These are phyloP conservation scores for Apophysomyces elegans DNA, from an alignment of 371 early-diverging fungal species.

Conservation along the genomic window DNA sequence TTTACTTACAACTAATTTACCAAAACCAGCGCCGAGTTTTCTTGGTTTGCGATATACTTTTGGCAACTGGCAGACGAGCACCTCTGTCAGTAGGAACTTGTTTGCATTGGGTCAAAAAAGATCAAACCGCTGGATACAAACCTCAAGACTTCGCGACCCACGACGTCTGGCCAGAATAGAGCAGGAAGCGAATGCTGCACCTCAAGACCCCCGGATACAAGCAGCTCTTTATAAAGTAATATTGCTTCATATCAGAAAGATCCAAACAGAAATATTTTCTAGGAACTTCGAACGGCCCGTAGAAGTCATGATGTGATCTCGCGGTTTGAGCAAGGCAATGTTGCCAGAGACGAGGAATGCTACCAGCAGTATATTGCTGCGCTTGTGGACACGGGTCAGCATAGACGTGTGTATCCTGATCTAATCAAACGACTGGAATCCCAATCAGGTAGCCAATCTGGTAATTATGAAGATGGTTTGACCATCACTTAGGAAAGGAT, in stretches of 20 bases:
- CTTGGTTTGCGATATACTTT: neutral
- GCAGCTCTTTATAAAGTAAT: constrained; percentile 69
- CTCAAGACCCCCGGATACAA: constrained; percentile 61
- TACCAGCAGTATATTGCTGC: constrained; percentile 68
- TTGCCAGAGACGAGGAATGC: constrained; percentile 61
- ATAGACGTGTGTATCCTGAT: constrained; percentile 66
- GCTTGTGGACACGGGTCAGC: constrained; percentile 58
- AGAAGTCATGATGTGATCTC: constrained; percentile 53
- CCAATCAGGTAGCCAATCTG: constrained; percentile 22
- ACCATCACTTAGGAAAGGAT: constrained; percentile 5
- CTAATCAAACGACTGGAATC: constrained; percentile 55
- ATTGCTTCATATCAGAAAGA: neutral
- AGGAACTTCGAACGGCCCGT: constrained; percentile 62
- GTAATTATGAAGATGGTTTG: too few species aligned
- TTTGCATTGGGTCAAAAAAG: neutral
- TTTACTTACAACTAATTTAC: neutral
- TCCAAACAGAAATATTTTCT: neutral
- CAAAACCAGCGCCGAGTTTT: neutral
- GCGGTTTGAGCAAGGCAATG: constrained; percentile 65
- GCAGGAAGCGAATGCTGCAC: constrained; percentile 62
- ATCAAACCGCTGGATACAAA: neutral
- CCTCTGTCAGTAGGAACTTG: neutral
- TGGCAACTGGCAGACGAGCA: neutral
- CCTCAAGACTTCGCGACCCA: constrained; percentile 26
- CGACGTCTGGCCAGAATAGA: constrained; percentile 62